A percentile compares a stretch with the other conserved stretches of the same genome.
These are phyloP conservation scores for Debaryomycetaceae sp. DNA, from an alignment of 1,139 yeast species.

Conservation along the genomic window DNA sequence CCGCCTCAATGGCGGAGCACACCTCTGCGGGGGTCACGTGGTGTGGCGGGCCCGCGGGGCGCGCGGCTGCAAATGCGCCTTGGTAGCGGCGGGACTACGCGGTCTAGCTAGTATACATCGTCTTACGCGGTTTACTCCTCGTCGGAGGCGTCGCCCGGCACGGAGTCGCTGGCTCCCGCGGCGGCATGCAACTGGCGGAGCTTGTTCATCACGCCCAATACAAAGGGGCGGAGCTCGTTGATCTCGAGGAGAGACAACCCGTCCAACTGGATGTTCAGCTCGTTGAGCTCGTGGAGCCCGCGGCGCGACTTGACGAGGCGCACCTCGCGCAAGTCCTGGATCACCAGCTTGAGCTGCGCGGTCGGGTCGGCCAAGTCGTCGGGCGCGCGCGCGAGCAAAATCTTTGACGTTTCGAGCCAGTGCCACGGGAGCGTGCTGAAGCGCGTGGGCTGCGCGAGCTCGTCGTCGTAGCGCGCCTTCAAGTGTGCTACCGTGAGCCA, in stretches of 20 bases:
- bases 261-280: conserved; percentile 77
- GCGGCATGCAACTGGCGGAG: conserved; percentile 52
- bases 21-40: neutral
- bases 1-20: neutral
- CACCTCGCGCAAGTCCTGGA: conserved; percentile 83
- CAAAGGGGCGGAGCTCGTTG: conserved; percentile 82
- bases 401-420: conserved; percentile 80
- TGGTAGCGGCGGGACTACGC: neutral
- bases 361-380: conserved; percentile 73
- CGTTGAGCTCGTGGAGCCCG: conserved; percentile 76
- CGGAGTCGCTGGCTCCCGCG: conserved; percentile 20
- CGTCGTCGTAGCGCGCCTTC: conserved; percentile 62
- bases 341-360: conserved; percentile 57
- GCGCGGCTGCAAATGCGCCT: neutral
- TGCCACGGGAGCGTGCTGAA: conserved; percentile 78
- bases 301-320: conserved; percentile 76
- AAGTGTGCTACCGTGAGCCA: conserved; percentile 72
- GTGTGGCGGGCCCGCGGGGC: neutral
- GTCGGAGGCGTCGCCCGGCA: conserved; percentile 19
- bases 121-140: conserved; percentile 22
- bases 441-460: conserved; percentile 48
- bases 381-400: conserved; percentile 60
- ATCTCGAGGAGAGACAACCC: conserved; percentile 81
- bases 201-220: conserved; percentile 74
- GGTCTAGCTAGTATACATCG: conserved; percentile 10